Conservation (phyloP, 2,329 filamentous ascomycete genomes). For the Lachnellula hyalina region DNA sequence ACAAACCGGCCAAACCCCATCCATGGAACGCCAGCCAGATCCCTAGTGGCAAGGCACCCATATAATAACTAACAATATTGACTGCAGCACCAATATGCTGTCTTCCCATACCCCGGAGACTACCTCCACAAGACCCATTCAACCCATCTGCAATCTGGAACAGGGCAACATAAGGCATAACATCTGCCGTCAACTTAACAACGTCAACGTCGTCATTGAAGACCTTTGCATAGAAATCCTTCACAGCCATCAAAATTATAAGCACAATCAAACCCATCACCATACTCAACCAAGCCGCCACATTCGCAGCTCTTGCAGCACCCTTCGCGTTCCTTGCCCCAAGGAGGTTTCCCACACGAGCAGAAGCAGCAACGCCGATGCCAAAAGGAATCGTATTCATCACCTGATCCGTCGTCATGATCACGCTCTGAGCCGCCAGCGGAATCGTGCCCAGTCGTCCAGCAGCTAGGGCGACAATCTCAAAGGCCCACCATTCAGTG, state of each 20-base stretch:
- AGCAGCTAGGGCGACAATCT: slow-evolving; percentile 80
- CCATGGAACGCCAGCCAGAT: slow-evolving; percentile 82
- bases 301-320: slow-evolving; percentile 68
- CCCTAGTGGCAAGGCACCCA: slow-evolving; percentile 72
- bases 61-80: slow-evolving; percentile 80
- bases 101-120: slow-evolving; percentile 75
- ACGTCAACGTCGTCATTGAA: slow-evolving; percentile 77
- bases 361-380: slow-evolving; percentile 73
- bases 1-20: slow-evolving; percentile 75
- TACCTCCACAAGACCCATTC: slow-evolving; percentile 79
- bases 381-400: slow-evolving; percentile 80
- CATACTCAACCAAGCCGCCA: slow-evolving; percentile 67
- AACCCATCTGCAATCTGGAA: slow-evolving; percentile 89
- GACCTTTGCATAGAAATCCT: slow-evolving; percentile 67
- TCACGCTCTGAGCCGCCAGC: slow-evolving; percentile 77
- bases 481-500: slow-evolving; percentile 93
- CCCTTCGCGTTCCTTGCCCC: slow-evolving; percentile 61
- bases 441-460: slow-evolving; percentile 74
- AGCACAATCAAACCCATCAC: slow-evolving; percentile 64
- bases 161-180: slow-evolving; percentile 81
- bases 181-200: slow-evolving; percentile 64
- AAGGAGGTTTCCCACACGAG: slow-evolving; percentile 73
- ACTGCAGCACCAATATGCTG: slow-evolving; percentile 81
- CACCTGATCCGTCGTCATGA: slow-evolving; percentile 85
- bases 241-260: slow-evolving; percentile 62